These are phyloP conservation scores for Periconia sp. DNA, from an alignment of 2,329 filamentous ascomycete genomes.

Conservation along the genomic window DNA sequence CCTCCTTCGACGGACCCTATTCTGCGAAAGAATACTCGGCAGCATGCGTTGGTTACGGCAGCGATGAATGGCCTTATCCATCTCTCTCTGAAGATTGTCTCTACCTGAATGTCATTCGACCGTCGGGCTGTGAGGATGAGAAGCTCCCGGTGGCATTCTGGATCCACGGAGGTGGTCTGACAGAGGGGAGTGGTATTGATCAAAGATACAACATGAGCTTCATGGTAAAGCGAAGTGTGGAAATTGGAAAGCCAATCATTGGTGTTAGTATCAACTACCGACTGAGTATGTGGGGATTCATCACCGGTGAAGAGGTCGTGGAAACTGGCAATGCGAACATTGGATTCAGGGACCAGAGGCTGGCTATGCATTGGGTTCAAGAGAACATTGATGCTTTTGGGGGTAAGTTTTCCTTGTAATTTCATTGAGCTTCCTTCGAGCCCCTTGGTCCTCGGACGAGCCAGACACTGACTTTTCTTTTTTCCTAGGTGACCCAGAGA, in stretches of 20 bases:
- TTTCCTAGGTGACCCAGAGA: conserved; percentile 47
- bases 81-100: conserved; percentile 61
- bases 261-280: conserved; percentile 58
- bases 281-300: conserved; percentile 67
- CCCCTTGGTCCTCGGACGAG: not conserved
- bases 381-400: conserved; percentile 53
- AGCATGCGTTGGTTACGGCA: conserved; percentile 48
- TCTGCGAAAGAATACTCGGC: conserved; percentile 43
- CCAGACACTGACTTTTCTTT: no score
- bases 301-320: conserved; percentile 51
- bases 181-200: conserved; percentile 57
- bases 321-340: conserved; percentile 55
- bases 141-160: conserved; percentile 61
- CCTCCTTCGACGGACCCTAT: conserved; percentile 38
- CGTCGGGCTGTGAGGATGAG: conserved; percentile 38
- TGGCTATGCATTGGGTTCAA: conserved; percentile 54
- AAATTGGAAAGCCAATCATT: conserved; percentile 57
- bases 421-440: conserved; percentile 22
- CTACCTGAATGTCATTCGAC: conserved; percentile 60
- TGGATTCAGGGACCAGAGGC: conserved; percentile 55
- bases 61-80: conserved; percentile 51
- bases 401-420: conserved; percentile 30
- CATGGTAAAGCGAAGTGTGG: conserved; percentile 55
- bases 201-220: conserved; percentile 59
- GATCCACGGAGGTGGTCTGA: conserved; percentile 61